These are phyloP conservation scores for Hypoxylon crocopeplum DNA, from an alignment of 495 filamentous ascomycete genomes.

Conservation along the genomic window DNA sequence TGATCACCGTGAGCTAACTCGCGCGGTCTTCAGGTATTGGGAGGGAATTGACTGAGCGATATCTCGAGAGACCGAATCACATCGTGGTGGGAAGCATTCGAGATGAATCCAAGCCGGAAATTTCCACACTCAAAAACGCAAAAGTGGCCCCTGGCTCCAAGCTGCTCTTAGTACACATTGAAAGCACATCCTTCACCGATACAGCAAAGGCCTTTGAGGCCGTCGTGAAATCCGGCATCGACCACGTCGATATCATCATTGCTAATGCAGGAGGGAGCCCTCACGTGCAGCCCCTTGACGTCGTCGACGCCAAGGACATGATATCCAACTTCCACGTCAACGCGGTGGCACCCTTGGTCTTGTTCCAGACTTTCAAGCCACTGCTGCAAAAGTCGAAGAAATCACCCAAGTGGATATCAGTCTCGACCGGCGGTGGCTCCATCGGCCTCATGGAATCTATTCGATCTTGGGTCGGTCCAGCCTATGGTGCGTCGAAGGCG, in stretches of 20 bases:
- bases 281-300: slow-evolving; percentile 11
- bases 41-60: slow-evolving; percentile 18
- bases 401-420: slow-evolving; percentile 47
- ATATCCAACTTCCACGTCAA: slow-evolving; percentile 49
- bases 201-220: slow-evolving; percentile 34
- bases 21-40: slow-evolving; percentile 26
- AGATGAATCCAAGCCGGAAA: slow-evolving; percentile 8
- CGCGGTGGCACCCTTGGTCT: slow-evolving; percentile 42
- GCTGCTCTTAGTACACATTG: slow-evolving; percentile 41
- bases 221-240: slow-evolving; percentile 42
- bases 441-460: slow-evolving; percentile 37
- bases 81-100: slow-evolving; percentile 36
- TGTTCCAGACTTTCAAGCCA: slow-evolving; percentile 53
- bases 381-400: slow-evolving; percentile 39
- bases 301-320: slow-evolving; percentile 39
- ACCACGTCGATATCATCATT: slow-evolving; percentile 47
- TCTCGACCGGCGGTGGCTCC: slow-evolving; percentile 37
- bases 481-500: background rate
- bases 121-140: slow-evolving; percentile 10
- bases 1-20: too few species aligned
- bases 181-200: slow-evolving; percentile 23
- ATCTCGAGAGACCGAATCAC: slow-evolving; percentile 33
- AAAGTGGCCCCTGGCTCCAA: slow-evolving; percentile 23
- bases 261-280: slow-evolving; percentile 52
- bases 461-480: background rate